Conservation (phyloP, 1,284 basidiomycete genomes). For the Sanghuangporus sanghuang region DNA sequence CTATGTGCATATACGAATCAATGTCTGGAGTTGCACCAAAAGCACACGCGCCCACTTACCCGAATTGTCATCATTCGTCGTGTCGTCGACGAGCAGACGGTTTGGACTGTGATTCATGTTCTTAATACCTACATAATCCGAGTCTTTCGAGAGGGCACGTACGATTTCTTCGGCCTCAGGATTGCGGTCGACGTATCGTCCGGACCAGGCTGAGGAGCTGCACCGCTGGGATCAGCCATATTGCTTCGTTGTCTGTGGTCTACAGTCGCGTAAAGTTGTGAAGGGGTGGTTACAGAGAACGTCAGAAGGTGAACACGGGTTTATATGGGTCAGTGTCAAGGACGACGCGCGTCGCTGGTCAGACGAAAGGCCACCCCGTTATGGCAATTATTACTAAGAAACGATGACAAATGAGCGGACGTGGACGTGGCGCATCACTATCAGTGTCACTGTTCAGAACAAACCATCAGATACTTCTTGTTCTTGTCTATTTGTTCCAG, state of each 20-base stretch:
- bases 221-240: constrained; percentile 78
- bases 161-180: constrained; percentile 95
- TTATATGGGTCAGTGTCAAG: constrained; percentile 27
- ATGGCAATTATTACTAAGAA: neutral
- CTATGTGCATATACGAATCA: constrained; percentile 32
- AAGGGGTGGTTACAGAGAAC: constrained; percentile 22
- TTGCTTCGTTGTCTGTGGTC: constrained; percentile 8
- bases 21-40: neutral
- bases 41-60: constrained; percentile 38
- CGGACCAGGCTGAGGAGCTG: constrained; percentile 66
- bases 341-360: constrained; percentile 31
- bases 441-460: too few species aligned
- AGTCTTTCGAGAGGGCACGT: constrained; percentile 32
- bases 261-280: constrained; percentile 10
- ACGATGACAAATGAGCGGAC: neutral
- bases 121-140: constrained; percentile 19
- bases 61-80: constrained; percentile 88
- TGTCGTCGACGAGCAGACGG: constrained; percentile 91
- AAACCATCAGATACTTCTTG: neutral
- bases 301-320: constrained; percentile 18
- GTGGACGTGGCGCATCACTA: too few species aligned
- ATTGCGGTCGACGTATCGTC: constrained; percentile 93
- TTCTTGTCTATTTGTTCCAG: constrained; percentile 2
- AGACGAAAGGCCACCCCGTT: constrained; percentile 22
- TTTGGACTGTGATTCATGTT: constrained; percentile 62